Evolutionary conservation across 2,329 filamentous ascomycete genomes (phyloP), one percentile per base, ranked within the genome.

Genomic region (Blastomyces silverae): DNA sequence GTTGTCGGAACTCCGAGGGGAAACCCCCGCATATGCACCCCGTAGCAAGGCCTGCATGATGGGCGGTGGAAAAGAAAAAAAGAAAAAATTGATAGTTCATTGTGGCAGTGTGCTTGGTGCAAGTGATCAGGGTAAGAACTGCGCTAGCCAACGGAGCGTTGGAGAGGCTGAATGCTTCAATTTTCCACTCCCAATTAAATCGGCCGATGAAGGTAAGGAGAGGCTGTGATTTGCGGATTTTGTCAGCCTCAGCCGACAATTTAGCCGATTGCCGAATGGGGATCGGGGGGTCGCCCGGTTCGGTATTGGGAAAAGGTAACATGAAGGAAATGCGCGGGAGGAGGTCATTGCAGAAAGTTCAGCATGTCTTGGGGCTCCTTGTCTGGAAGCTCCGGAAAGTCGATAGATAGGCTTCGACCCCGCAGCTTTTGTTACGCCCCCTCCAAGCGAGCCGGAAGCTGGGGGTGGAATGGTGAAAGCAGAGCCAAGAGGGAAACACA

Each of bases 191-290:
- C n/a, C 48, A 22, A 50, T 22, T 3, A 50, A 22, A 22, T 50
- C 10, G 20, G 48, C 10, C 3, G 48, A 50, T 25, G 5, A 11
- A 50, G n/a, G 48, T 25, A 7, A n/a, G 13, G 42, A 52, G 44
- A 37, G 34, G 3, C 22, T 25, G n/a, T 13, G 48, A 50, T 34
- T 34, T 50, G 31, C 59, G 31, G 44, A 2, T 44, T 15, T 15
- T 42, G 25, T 13, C 17, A 22, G 39, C 10, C 39, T 55, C 46
- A 61, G 59, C 48, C 61, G 48, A 17, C 22, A 2, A 11, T 31
- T 39, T 42, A 55, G n/a, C 61, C 61, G 61, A 62, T 22, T 52
- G 11, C 61, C 61, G 31, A 55, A 52, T 22, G 48, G n/a, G 50
- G n/a, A 61, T 20, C 22, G 6, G 46, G 34, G 31, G 1, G 34